A percentile compares a stretch with the other conserved stretches of the same genome.
phyloP scores from a whole-genome alignment of 768 basidiomycete species.

The Cantharellus cinnabarinus region DNA sequence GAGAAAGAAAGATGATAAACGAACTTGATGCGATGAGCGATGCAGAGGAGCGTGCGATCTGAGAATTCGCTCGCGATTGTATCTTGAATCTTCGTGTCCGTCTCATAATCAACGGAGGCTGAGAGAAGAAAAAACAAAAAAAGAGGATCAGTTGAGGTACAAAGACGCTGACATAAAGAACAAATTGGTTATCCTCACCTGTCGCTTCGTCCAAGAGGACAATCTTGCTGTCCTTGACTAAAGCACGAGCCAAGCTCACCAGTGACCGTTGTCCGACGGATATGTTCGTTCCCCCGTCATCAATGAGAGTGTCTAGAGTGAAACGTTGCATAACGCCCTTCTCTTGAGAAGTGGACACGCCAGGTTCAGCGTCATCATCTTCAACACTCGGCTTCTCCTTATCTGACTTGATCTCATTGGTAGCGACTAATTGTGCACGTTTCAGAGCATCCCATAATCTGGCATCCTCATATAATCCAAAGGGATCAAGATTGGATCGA shows the following conservation, averaged over 20 bases:
- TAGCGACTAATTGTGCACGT: not conserved
- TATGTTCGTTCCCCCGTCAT: constrained; percentile 3
- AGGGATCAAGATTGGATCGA: constrained; percentile 6
- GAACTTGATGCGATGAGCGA: constrained; percentile 5
- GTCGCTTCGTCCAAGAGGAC: constrained; percentile 6
- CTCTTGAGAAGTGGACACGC: not conserved
- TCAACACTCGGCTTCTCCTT: not conserved
- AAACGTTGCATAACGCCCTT: not conserved
- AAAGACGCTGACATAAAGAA: not conserved
- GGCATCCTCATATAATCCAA: constrained; percentile 1
- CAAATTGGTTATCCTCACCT: not conserved
- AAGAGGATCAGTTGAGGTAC: not conserved
- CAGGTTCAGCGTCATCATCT: not conserved
- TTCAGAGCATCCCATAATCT: constrained; percentile 2
- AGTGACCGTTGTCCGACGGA: constrained; percentile 6
- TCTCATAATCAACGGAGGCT: constrained; percentile 16
- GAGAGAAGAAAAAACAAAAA: not conserved
- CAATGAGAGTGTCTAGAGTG: constrained; percentile 5
- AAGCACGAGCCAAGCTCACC: constrained; percentile 5
- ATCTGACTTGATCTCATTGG: not conserved
- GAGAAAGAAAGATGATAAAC: not conserved
- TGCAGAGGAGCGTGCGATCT: constrained; percentile 9
- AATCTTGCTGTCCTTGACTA: constrained; percentile 34
- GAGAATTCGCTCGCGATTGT: constrained; percentile 18
- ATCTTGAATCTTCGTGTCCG: constrained; percentile 12